Evolutionary conservation across 495 filamentous ascomycete species (phyloP).

Genomic region (Bathelium albidoporum): DNA sequence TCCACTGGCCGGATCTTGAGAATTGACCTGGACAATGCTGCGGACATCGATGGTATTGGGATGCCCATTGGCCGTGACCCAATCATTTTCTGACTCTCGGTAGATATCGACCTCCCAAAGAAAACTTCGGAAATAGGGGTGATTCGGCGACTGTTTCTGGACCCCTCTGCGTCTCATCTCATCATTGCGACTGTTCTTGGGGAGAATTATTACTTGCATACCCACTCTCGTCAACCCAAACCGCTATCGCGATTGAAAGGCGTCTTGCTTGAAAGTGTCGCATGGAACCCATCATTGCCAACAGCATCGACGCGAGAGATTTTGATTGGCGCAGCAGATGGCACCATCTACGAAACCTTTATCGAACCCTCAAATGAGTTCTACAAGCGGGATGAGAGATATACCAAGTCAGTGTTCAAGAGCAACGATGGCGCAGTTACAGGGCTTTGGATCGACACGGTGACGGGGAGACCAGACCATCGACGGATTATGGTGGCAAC

Average conservation of each 20-base stretch:
- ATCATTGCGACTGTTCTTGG: slow-evolving; percentile 82
- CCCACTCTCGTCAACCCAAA: slow-evolving; percentile 80
- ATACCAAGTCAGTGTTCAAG: slow-evolving; percentile 70
- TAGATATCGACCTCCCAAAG: slow-evolving; percentile 95
- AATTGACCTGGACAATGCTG: slow-evolving; percentile 86
- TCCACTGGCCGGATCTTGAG: slow-evolving; percentile 80
- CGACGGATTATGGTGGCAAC: slow-evolving; percentile 71
- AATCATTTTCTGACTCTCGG: not conserved
- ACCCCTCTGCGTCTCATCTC: slow-evolving; percentile 89
- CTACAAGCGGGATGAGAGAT: slow-evolving; percentile 88
- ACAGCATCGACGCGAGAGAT: slow-evolving; percentile 93
- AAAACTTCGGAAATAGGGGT: slow-evolving; percentile 80
- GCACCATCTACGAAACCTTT: slow-evolving; percentile 90
- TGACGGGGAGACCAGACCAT: slow-evolving; percentile 56
- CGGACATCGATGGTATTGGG: slow-evolving; percentile 81
- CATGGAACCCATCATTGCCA: slow-evolving; percentile 95
- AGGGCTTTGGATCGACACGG: slow-evolving; percentile 68
- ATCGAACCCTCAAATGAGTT: slow-evolving; percentile 90
- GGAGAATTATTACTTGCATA: slow-evolving; percentile 97
- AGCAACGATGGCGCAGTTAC: slow-evolving; percentile 65
- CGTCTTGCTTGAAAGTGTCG: slow-evolving; percentile 75
- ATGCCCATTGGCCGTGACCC: not conserved
- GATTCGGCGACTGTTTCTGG: slow-evolving; percentile 91
- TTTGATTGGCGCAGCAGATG: slow-evolving; percentile 82
- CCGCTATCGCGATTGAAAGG: slow-evolving; percentile 72